Percentiles rank a stretch among this genome's conserved stretches.
phyloP scores from a whole-genome alignment of 1,139 yeast genomes.

The Pichia sp. region DNA sequence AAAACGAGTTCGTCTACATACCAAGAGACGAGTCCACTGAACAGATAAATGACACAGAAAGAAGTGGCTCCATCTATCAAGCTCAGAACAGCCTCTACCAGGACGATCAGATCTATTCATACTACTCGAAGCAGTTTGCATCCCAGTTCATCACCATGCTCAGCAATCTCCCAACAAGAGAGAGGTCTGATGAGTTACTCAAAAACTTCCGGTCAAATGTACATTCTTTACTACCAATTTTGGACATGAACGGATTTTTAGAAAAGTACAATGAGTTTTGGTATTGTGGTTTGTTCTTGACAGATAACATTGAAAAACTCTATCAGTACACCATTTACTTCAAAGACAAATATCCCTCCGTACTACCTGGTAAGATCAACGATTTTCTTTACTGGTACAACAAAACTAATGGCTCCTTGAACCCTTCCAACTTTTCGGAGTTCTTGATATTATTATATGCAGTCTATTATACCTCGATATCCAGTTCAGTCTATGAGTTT shows the following conservation, averaged over 20 bases:
- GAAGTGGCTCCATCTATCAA: not conserved
- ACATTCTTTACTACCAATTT: conserved; percentile 50
- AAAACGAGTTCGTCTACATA: conserved; percentile 2
- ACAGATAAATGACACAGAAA: not conserved
- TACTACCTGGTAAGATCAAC: conserved; percentile 16
- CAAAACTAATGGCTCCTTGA: conserved; percentile 20
- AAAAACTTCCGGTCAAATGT: conserved; percentile 48
- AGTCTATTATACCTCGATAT: conserved; percentile 22
- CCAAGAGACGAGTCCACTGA: conserved; percentile 2
- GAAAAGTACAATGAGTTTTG: conserved; percentile 50
- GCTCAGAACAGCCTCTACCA: not conserved
- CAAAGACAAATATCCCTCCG: conserved; percentile 9
- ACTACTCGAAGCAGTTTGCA: conserved; percentile 16
- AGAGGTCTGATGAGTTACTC: conserved; percentile 48
- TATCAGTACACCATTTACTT: conserved; percentile 20
- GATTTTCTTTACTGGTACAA: conserved; percentile 25
- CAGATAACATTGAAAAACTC: conserved; percentile 23
- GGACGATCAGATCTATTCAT: conserved; percentile 7
- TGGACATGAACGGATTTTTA: conserved; percentile 41
- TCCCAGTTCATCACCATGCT: conserved; percentile 27
- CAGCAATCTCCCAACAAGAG: conserved; percentile 36
- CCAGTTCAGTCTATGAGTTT: conserved; percentile 21
- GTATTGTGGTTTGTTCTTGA: conserved; percentile 33
- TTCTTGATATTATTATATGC: conserved; percentile 23
- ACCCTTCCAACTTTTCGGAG: conserved; percentile 22